Evolutionary conservation across 768 basidiomycete species (phyloP), one percentile per base, ranked within the genome.

Genomic region (Podaxis rugospora): DNA sequence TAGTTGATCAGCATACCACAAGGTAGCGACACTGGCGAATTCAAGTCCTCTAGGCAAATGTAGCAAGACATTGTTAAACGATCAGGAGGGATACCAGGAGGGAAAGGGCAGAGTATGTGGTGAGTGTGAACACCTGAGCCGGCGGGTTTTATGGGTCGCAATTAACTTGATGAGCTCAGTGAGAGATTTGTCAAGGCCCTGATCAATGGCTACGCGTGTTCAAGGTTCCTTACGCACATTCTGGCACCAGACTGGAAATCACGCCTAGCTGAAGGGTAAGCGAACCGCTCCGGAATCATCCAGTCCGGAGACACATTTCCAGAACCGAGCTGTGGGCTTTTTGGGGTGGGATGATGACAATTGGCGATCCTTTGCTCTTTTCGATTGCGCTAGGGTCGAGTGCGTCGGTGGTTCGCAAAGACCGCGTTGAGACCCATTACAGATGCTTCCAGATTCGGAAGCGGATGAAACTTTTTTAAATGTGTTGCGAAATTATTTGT

Each of bases 31-130:
- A 85, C 83, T 1, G 88, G 88, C 32, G 69, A 77, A 35, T 80
- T 81, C 55, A 84, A 69, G 5, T 70, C 68, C 44, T 87, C 84
- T 23, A 83, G 75, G 68, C 88, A 90, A 64, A 89, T 86, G 58
- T 78, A 77, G 70, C 88, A 89, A 36, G 79, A 73, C 37, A 78
- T 73, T 83, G 84, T 82, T 47, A 32, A 21, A 13, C 39, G 37
- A 39, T 49, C 51, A 44, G 32, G 39, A 9, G 14, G 35, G 35
- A 16, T 13, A 42, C 10, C n/a, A 4, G 39, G 36, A 35, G 25
- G 50, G 36, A 32, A 18, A 44, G 21, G 18, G 14, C 14, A 40
- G 27, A 23, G 42, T 39, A 53, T 46, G n/a, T 14, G 28, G 47
- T 37, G 4, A 46, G 28, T 16, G 7, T 18, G n/a, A 35, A 51